phyloP scores from a whole-genome alignment of 2,329 filamentous ascomycete species.

The Hypoxylon sp. region DNA sequence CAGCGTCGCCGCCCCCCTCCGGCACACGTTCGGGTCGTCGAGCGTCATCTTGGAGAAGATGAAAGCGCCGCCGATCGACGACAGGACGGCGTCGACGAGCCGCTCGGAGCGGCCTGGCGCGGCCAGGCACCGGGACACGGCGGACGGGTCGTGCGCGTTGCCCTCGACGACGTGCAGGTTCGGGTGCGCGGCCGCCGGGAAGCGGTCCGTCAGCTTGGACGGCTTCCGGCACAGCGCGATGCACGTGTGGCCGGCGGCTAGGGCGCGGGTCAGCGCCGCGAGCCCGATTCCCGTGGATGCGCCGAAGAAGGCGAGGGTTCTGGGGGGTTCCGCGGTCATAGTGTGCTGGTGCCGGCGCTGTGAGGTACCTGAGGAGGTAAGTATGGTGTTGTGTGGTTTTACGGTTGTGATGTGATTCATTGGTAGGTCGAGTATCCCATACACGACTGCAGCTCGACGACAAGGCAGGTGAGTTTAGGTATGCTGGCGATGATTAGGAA shows the following conservation, averaged over 20 bases:
- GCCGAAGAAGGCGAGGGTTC: conserved; percentile 65
- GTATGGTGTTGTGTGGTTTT: not conserved
- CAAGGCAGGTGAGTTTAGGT: not conserved
- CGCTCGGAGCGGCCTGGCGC: conserved; percentile 40
- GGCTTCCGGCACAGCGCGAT: conserved; percentile 63
- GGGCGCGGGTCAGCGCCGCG: conserved; percentile 58
- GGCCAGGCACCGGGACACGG: conserved; percentile 54
- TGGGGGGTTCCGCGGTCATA: conserved; percentile 32
- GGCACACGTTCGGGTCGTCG: conserved; percentile 63
- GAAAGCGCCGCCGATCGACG: conserved; percentile 59
- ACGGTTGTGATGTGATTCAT: not conserved
- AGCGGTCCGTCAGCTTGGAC: conserved; percentile 57
- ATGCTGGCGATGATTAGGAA: not conserved
- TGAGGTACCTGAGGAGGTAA: too few relatives aligned
- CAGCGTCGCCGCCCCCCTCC: conserved; percentile 57
- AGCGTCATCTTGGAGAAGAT: conserved; percentile 51
- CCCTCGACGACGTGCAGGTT: conserved; percentile 61
- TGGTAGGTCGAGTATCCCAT: not conserved
- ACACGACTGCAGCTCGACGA: not conserved
- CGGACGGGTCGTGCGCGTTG: conserved; percentile 58
- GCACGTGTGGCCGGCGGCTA: conserved; percentile 60
- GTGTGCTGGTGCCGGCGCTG: not conserved
- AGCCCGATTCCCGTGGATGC: conserved; percentile 64
- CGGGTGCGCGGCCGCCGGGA: conserved; percentile 49
- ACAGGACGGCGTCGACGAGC: conserved; percentile 58